These are phyloP conservation scores for Grigorovia humatica DNA, from an alignment of 805 yeast genomes.

Conservation along the genomic window DNA sequence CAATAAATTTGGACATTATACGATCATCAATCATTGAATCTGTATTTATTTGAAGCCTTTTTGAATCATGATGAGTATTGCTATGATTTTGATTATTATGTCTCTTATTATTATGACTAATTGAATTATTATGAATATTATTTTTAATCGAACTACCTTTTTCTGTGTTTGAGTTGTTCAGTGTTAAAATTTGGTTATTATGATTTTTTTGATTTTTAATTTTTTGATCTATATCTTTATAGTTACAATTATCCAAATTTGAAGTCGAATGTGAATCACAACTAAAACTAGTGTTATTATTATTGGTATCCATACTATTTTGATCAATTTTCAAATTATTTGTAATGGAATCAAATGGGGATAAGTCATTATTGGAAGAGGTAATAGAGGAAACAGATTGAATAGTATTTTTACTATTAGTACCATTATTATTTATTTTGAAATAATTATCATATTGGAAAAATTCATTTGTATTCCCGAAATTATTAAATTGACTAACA, in stretches of 20 bases:
- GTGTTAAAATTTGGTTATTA: not conserved
- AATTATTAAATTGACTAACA: not conserved
- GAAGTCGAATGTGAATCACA: not conserved
- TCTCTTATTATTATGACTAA: not conserved
- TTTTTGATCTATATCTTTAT: not conserved
- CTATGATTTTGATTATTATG: not conserved
- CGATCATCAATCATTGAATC: not conserved
- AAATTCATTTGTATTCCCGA: not conserved
- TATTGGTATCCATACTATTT: not conserved
- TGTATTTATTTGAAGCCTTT: not conserved
- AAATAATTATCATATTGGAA: constrained; percentile 2
- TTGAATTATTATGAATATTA: not conserved
- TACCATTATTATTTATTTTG: not conserved
- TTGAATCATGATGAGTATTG: not conserved
- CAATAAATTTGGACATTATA: constrained; percentile 4
- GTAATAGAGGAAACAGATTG: not conserved
- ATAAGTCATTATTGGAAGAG: not conserved
- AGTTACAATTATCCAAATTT: not conserved
- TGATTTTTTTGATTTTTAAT: not conserved
- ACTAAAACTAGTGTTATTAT: not conserved
- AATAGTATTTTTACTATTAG: not conserved
- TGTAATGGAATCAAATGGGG: not conserved
- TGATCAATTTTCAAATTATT: not conserved
- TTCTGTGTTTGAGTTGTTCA: not conserved
- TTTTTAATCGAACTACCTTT: not conserved